Percentiles rank a stretch among this genome's conserved stretches.
These are phyloP conservation scores for Pyrus pyrifolia DNA, from an alignment of 306 rosid genomes.

Conservation along the genomic window DNA sequence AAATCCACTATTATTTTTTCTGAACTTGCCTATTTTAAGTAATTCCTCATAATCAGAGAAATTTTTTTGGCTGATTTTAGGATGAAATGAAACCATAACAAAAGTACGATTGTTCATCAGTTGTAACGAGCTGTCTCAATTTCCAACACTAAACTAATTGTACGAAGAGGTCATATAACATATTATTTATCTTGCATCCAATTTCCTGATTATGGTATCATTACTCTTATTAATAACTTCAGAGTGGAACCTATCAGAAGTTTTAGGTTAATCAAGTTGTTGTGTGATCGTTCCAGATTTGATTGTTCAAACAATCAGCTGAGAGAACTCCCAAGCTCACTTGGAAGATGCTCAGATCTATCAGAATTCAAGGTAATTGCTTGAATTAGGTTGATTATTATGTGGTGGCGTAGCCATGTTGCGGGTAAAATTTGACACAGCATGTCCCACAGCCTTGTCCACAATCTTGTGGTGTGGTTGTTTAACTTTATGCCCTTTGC, in stretches of 20 bases:
- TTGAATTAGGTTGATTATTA: neutral
- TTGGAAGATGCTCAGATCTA: constrained; percentile 64
- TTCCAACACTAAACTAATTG: too few relatives aligned
- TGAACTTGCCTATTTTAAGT: neutral
- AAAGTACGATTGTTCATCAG: neutral
- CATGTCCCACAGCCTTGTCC: neutral
- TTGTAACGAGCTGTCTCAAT: neutral
- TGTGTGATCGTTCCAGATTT: constrained; percentile 42
- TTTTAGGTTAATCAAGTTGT: constrained; percentile 8
- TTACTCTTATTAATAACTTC: neutral
- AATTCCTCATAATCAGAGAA: neutral
- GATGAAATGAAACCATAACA: neutral
- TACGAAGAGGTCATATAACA: neutral
- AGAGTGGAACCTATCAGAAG: neutral
- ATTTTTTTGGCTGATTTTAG: neutral
- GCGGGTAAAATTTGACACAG: neutral
- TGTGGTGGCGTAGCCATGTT: neutral
- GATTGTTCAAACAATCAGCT: constrained; percentile 84
- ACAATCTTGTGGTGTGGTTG: neutral
- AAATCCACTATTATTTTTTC: too few relatives aligned
- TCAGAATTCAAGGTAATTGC: constrained; percentile 75
- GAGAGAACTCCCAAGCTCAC: constrained; percentile 64
- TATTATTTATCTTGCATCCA: neutral
- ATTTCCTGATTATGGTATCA: neutral
- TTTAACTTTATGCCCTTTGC: neutral